These are phyloP conservation scores for Albugo candida DNA, from an alignment of 352 stramenopile genomes.

Conservation along the genomic window DNA sequence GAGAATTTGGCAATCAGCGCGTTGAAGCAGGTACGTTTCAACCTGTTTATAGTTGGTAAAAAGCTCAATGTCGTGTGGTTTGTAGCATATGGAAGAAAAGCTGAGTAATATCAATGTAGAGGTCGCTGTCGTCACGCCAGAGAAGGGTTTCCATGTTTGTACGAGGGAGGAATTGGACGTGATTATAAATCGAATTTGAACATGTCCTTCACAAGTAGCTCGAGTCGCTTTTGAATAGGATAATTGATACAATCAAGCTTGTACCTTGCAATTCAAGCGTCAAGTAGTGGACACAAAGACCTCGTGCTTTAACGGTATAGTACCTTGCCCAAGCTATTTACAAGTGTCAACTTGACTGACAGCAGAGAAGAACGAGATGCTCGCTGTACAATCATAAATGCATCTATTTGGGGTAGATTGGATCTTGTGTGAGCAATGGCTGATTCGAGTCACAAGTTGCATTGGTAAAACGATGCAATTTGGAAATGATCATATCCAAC, in stretches of 20 bases:
- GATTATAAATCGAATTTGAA: slow-evolving; percentile 77
- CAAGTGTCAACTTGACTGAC: too few species aligned
- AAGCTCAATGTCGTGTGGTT: background rate
- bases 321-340: too few species aligned
- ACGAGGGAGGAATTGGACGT: slow-evolving; percentile 82
- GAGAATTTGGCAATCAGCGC: slow-evolving; percentile 91
- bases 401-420: too few species aligned
- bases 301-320: too few species aligned
- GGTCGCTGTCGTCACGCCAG: slow-evolving; percentile 87
- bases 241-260: too few species aligned
- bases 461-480: slow-evolving; percentile 47
- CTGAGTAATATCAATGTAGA: slow-evolving; percentile 97
- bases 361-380: too few species aligned
- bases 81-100: slow-evolving; percentile 99
- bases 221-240: too few species aligned
- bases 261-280: background rate
- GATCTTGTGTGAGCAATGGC: slow-evolving; percentile 14
- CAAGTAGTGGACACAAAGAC: too few species aligned
- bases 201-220: background rate
- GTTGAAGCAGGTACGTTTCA: slow-evolving; percentile 80
- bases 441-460: slow-evolving; percentile 5
- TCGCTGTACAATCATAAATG: too few species aligned
- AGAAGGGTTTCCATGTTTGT: slow-evolving; percentile 93
- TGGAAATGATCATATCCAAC: slow-evolving; percentile 86
- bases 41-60: background rate